These are phyloP conservation scores for Kodamaea sp. DNA, from an alignment of 1,139 yeast species.

Conservation along the genomic window DNA sequence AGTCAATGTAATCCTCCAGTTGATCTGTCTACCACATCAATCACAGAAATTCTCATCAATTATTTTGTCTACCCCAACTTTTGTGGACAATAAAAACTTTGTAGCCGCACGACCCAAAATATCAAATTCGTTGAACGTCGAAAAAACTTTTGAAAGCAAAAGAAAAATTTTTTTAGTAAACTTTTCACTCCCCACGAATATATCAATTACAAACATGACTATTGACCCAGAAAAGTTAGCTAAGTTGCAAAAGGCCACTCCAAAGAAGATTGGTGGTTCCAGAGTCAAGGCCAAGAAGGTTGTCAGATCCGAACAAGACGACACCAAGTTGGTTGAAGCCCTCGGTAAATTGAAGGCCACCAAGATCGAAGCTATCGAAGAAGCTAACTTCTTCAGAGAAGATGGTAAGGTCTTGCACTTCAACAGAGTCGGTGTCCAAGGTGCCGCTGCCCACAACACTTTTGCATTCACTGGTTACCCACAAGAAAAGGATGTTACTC, in stretches of 20 bases:
- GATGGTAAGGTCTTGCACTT: conserved; percentile 96
- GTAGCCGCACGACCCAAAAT: no score
- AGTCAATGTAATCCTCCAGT: no score
- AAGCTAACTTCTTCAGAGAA: conserved; percentile 96
- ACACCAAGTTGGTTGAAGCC: conserved; percentile 86
- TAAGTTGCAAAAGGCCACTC: conserved; percentile 69
- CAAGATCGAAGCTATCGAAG: conserved; percentile 85
- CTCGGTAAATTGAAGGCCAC: conserved; percentile 87
- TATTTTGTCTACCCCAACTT: no score
- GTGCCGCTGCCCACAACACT: conserved; percentile 86
- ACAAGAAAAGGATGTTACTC: conserved; percentile 89
- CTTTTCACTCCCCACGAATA: no score
- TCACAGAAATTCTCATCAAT: no score
- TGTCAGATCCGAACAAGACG: conserved; percentile 69
- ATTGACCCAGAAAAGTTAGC: conserved; percentile 86
- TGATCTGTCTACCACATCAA: no score
- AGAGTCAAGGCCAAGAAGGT: conserved; percentile 78
- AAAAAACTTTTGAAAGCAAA: no score
- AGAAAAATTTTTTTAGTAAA: no score
- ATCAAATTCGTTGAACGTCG: no score
- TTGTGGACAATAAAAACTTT: no score
- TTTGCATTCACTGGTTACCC: conserved; percentile 95
- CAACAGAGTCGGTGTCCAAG: conserved; percentile 93
- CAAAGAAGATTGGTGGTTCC: conserved; percentile 84
- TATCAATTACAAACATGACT: conserved; percentile 47